Base-by-base conservation (phyloP, 306 rosid genomes). In the Vigna nakashimae region DNA sequence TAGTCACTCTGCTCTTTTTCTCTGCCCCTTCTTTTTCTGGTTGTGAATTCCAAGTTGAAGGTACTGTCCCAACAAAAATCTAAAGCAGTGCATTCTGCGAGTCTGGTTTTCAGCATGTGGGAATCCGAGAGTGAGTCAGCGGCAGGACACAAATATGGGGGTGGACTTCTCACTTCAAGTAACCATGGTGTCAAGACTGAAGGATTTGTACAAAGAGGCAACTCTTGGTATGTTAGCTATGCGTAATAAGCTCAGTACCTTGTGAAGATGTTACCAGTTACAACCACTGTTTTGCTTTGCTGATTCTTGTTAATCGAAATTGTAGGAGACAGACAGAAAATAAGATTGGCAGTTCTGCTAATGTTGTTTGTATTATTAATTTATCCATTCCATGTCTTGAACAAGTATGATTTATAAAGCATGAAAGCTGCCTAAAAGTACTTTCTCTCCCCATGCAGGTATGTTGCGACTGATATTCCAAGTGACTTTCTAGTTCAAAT, bases 401-500 rank as follows among this genome's bases (percentile, higher is more conserved):
- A 20, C 66, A 43, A 45, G 20, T 22, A 60, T n/a, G 34, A 57
- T 36, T 76, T 62, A 22, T 53, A 52, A 70, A 62, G 17, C 58
- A 7, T 64, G 60, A 53, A 55, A 34, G 53, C 17, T 71, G 34
- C 79, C n/a, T 66, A 26, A 45, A 12, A 36, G 18, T 48, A 28
- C 66, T 15, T 9, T 13, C 16, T 40, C 42, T 66, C 75, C 30
- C 55, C 48, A 40, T 76, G 74, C 51, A 96, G 99, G 99, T 83
- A 77, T 85, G 99, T 92, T 68, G 91, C 91, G 17, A 90, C 98
- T 81, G 99, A 96, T 89, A 82, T 95, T 72, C 93, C 98, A 36
- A 95, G 98, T 84, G 98, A 95, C 73, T 43, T 95, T 64, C 76
- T 82, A 6, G 90, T 95, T 76, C 96, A 87, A 84, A 89, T 92